Evolutionary conservation across 305 asterid species (phyloP), one percentile per base, ranked within the genome.

Genomic region (Fraxinus greggii): DNA sequence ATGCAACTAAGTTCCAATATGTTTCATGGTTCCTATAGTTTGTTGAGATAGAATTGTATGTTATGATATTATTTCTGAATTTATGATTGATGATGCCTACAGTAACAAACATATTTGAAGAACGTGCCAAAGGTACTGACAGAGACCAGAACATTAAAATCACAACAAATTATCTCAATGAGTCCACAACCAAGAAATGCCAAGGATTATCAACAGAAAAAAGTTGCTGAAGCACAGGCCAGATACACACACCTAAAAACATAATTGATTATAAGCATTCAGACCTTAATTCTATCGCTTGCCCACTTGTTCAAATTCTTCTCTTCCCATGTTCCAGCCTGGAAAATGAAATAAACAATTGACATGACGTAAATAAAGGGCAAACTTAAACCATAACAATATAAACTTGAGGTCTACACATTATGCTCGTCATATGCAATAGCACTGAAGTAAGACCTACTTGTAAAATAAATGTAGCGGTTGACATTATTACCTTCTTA

Each of bases 291-390:
- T 69, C 97, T 88, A 38, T 89, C 90, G 35, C 84, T 90, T 48
- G 99, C 97, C 99, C 99, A 95, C 82, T 89, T 90, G 80, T 93
- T 91, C n/a, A 95, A 82, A 83, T 85, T 94, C 85, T 94, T 95
- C 86, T 95, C 99, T 88, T 94, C 98, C 99, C 99, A 95, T 6
- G 98, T 95, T 79, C 99, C 98, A 84, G 99, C 98, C 98, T 95
- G 94, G 29, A 85, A 86, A 83, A 51, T 3, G 35, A 79, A 63
- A 65, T 12, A 65, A 24, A 26, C 15, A 65, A 19, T 61, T 61
- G 32, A 65, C 73, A 65, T 3, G 5, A 61, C 7, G 79, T 13
- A 83, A 86, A 19, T 32, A 21, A 36, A 28, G 5, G 38, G 72
- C 1, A 2, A 26, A 24, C 33, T 10, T 21, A 26, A 26, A 26